Evolutionary conservation across 2,329 filamentous ascomycete species (phyloP).

Genomic region (Talaromyces sp.): DNA sequence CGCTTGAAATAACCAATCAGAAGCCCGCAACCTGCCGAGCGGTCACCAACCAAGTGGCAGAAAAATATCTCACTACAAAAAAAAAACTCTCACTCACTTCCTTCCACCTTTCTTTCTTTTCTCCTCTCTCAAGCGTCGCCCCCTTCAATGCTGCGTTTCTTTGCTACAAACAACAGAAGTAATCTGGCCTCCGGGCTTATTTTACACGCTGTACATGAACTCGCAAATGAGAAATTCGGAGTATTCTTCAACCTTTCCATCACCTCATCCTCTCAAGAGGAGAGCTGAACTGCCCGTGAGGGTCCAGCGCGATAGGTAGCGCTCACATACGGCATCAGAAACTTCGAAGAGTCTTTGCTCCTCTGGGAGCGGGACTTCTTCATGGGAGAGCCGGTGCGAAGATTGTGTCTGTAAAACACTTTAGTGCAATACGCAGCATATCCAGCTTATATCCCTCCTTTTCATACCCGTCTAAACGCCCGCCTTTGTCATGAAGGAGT

Average conservation of each 20-base stretch:
- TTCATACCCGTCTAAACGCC: slow-evolving; percentile 29
- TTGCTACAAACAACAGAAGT: slow-evolving; percentile 75
- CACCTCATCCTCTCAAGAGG: slow-evolving; percentile 20
- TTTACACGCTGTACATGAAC: slow-evolving; percentile 31
- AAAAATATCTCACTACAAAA: slow-evolving; percentile 20
- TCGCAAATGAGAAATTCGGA: slow-evolving; percentile 98
- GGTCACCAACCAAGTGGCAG: not conserved
- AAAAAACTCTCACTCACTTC: slow-evolving; percentile 15
- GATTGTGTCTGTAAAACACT: slow-evolving; percentile 82
- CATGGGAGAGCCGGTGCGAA: slow-evolving; percentile 93
- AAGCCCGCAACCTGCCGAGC: not conserved
- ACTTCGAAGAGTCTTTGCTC: slow-evolving; percentile 62
- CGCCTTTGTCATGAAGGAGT: slow-evolving; percentile 12
- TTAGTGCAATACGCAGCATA: slow-evolving; percentile 96
- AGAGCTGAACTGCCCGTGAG: slow-evolving; percentile 69
- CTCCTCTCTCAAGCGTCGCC: slow-evolving; percentile 67
- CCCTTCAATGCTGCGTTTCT: slow-evolving; percentile 93
- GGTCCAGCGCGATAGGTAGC: slow-evolving; percentile 70
- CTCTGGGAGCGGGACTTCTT: slow-evolving; percentile 45
- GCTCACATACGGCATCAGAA: slow-evolving; percentile 86
- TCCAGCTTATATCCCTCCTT: slow-evolving; percentile 30
- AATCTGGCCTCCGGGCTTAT: slow-evolving; percentile 5
- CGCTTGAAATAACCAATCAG: not conserved
- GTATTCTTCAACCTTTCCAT: slow-evolving; percentile 70
- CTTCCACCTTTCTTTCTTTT: slow-evolving; percentile 33